phyloP scores from a whole-genome alignment of 257 asterid genomes.

The Solanum dulcamara region DNA sequence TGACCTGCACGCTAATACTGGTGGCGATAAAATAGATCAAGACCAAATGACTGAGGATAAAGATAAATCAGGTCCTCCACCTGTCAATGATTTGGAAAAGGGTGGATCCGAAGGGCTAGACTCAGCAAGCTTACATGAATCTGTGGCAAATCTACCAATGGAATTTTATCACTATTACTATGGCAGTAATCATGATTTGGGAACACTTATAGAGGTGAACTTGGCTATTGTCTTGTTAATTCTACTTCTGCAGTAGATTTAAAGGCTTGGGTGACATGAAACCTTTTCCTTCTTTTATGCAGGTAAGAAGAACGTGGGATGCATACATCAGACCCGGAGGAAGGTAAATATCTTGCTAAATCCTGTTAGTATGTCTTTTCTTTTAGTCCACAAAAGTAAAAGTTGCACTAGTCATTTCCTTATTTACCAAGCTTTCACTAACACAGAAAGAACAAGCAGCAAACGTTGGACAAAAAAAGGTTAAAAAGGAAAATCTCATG shows the following conservation, averaged over 20 bases:
- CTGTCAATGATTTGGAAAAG: constrained; percentile 25
- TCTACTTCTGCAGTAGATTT: constrained; percentile 1
- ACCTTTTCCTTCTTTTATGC: constrained; percentile 12
- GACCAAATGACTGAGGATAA: constrained; percentile 20
- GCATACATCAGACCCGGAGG: constrained; percentile 85
- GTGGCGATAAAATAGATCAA: constrained; percentile 9
- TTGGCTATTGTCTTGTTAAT: neutral
- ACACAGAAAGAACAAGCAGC: neutral
- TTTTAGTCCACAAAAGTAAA: neutral
- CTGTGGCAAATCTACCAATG: constrained; percentile 61
- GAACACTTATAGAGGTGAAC: constrained; percentile 87
- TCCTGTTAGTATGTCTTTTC: neutral
- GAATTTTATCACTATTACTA: constrained; percentile 95
- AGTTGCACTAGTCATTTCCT: neutral
- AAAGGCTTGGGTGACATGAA: too few species aligned
- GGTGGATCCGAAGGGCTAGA: constrained; percentile 19
- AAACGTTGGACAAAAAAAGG: neutral
- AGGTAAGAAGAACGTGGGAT: constrained; percentile 97
- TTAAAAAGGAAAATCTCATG: neutral
- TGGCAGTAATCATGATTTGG: constrained; percentile 91
- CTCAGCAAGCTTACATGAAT: constrained; percentile 33
- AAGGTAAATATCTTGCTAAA: constrained; percentile 34
- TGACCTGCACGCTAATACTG: constrained; percentile 11
- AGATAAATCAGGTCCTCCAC: constrained; percentile 11
- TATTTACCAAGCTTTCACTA: neutral